Conservation (phyloP, 2,329 filamentous ascomycete genomes). For the Stemphylium beticola region DNA sequence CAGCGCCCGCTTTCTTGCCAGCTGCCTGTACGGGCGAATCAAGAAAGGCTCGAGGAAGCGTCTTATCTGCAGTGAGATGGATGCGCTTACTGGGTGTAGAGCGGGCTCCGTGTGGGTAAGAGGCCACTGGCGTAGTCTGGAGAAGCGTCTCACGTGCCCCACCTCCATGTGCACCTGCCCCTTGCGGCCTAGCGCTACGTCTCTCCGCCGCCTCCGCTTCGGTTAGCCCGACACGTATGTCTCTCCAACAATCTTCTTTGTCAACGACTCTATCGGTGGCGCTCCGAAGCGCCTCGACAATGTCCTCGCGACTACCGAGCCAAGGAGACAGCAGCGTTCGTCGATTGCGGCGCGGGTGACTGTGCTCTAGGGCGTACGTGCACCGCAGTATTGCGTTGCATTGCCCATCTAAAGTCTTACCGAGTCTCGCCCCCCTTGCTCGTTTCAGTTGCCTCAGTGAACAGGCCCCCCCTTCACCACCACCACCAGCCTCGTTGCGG, state of each 20-base stretch:
- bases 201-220: slow-evolving; percentile 13
- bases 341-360: slow-evolving; percentile 16
- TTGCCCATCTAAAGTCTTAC: slow-evolving; percentile 15
- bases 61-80: slow-evolving; percentile 19
- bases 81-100: slow-evolving; percentile 7
- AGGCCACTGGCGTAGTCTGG: slow-evolving; percentile 11
- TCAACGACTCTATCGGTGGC: slow-evolving; percentile 23
- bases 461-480: background rate
- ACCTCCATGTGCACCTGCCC: slow-evolving; percentile 22
- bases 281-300: slow-evolving; percentile 12
- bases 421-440: slow-evolving; percentile 15
- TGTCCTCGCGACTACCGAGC: slow-evolving; percentile 4
- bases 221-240: slow-evolving; percentile 12
- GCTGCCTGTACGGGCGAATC: slow-evolving; percentile 28
- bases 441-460: slow-evolving; percentile 21
- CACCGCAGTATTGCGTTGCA: slow-evolving; percentile 18
- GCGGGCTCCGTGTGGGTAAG: background rate
- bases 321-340: slow-evolving; percentile 1
- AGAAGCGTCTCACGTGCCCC: slow-evolving; percentile 26
- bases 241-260: slow-evolving; percentile 16
- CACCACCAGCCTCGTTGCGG: slow-evolving; percentile 4
- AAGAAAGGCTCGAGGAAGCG: slow-evolving; percentile 2
- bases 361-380: slow-evolving; percentile 9
- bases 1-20: slow-evolving; percentile 27
- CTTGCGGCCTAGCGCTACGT: slow-evolving; percentile 6